These are phyloP conservation scores for Aspergillus avenaceus DNA, from an alignment of 495 filamentous ascomycete genomes.

Conservation along the genomic window DNA sequence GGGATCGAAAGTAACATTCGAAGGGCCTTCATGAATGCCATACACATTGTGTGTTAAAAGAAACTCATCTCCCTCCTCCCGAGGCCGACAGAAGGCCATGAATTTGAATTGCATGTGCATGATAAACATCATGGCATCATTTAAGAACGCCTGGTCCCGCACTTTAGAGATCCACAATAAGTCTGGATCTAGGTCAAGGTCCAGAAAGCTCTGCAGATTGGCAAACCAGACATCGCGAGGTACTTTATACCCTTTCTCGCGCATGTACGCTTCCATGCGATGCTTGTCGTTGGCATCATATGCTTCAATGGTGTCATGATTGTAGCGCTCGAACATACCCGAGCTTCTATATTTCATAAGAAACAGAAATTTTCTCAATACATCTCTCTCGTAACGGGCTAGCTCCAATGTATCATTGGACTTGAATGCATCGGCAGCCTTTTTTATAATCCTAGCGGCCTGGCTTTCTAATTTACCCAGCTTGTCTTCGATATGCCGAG, in stretches of 20 bases:
- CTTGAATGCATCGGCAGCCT: no score
- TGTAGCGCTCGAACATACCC: no score
- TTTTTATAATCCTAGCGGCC: no score
- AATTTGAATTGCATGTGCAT: slow-evolving; percentile 32
- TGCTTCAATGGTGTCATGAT: no score
- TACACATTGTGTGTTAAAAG: slow-evolving; percentile 46
- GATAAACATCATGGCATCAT: slow-evolving; percentile 42
- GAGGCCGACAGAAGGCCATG: slow-evolving; percentile 46
- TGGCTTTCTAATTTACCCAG: slow-evolving; percentile 7
- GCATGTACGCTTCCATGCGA: no score
- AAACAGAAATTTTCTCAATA: slow-evolving; percentile 51
- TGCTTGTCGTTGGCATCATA: no score
- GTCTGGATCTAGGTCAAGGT: slow-evolving; percentile 38
- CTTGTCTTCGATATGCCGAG: slow-evolving; percentile 32
- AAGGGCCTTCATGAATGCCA: slow-evolving; percentile 44
- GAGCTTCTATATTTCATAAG: slow-evolving; percentile 46
- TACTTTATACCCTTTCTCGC: slow-evolving; percentile 32
- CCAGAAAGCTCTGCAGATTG: slow-evolving; percentile 43
- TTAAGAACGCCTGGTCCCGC: slow-evolving; percentile 29
- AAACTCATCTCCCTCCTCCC: slow-evolving; percentile 38
- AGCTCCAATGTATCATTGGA: background rate
- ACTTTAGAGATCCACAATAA: no score
- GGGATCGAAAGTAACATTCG: slow-evolving; percentile 7
- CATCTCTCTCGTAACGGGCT: slow-evolving; percentile 26
- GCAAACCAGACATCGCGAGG: slow-evolving; percentile 52